Percentiles rank a stretch among this genome's conserved stretches.
phyloP scores from a whole-genome alignment of 202 grass and related monocot genomes.

The Zoysia matrella region DNA sequence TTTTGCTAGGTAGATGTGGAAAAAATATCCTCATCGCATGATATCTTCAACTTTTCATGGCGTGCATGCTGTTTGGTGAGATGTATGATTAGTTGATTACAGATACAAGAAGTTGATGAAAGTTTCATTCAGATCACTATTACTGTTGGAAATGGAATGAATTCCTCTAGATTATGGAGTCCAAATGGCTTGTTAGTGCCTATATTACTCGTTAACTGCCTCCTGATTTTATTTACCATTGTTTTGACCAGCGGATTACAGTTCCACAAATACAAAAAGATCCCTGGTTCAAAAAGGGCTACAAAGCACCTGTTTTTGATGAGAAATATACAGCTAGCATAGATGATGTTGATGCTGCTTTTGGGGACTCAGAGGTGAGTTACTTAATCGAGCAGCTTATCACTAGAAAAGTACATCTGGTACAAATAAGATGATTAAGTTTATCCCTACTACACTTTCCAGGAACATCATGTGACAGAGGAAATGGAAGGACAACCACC shows the following conservation, averaged over 20 bases:
- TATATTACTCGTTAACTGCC: not conserved
- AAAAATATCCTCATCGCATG: conserved; percentile 5
- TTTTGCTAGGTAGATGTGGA: not conserved
- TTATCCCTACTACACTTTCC: conserved; percentile 8
- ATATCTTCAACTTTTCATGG: not conserved
- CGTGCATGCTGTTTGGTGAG: not conserved
- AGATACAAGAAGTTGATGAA: too few relatives aligned
- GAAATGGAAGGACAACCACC: conserved; percentile 76
- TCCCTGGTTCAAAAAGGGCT: conserved; percentile 92
- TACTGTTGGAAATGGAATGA: not conserved
- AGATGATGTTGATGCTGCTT: conserved; percentile 84
- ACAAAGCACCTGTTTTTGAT: conserved; percentile 68
- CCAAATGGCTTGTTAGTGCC: not conserved
- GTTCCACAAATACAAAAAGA: conserved; percentile 79
- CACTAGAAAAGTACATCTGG: conserved; percentile 2
- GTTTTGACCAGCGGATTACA: conserved; percentile 61
- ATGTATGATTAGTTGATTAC: not conserved
- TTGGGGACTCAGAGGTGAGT: conserved; percentile 80
- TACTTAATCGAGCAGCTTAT: conserved; percentile 15
- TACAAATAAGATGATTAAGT: conserved; percentile 24
- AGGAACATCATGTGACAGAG: conserved; percentile 71
- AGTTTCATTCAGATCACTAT: not conserved
- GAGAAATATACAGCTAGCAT: conserved; percentile 59
- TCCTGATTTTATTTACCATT: conserved; percentile 30
- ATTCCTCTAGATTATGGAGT: not conserved